Percentiles rank a stretch among this genome's conserved stretches.
Evolutionary conservation across 2,329 filamentous ascomycete genomes (phyloP).

Genomic region (Fusarium sp.): DNA sequence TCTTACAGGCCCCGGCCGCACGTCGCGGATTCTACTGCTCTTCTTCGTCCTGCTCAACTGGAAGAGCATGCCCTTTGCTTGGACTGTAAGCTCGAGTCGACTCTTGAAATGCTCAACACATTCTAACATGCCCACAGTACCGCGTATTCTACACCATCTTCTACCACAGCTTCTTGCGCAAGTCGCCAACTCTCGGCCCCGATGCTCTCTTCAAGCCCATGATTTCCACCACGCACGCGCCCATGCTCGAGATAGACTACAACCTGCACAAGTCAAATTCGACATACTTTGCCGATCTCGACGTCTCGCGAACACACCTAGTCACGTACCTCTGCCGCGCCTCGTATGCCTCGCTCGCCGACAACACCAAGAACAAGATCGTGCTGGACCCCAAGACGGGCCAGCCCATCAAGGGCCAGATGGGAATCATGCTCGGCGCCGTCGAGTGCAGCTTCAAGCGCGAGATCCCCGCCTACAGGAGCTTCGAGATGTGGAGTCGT

Average conservation of each 20-base stretch:
- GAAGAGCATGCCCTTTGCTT: slow-evolving; percentile 79
- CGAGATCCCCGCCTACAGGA: slow-evolving; percentile 76
- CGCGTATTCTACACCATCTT: slow-evolving; percentile 69
- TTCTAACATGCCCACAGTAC: slow-evolving; percentile 53
- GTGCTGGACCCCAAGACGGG: slow-evolving; percentile 62
- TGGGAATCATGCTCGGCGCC: slow-evolving; percentile 76
- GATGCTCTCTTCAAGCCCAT: slow-evolving; percentile 78
- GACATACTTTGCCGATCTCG: slow-evolving; percentile 89
- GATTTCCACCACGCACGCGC: slow-evolving; percentile 73
- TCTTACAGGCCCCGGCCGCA: slow-evolving; percentile 65
- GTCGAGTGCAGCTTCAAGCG: slow-evolving; percentile 79
- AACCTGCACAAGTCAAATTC: slow-evolving; percentile 86
- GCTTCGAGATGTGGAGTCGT: slow-evolving; percentile 79
- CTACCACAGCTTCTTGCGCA: slow-evolving; percentile 63
- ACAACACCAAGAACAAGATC: slow-evolving; percentile 61
- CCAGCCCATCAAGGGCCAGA: slow-evolving; percentile 61
- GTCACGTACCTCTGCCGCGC: slow-evolving; percentile 74
- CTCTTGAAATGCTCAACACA: not conserved
- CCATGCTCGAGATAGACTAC: slow-evolving; percentile 84
- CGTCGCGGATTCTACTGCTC: slow-evolving; percentile 63
- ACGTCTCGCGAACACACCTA: slow-evolving; percentile 83
- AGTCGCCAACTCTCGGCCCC: slow-evolving; percentile 61
- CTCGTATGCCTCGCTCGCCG: slow-evolving; percentile 63
- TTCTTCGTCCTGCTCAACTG: slow-evolving; percentile 71
- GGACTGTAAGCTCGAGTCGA: slow-evolving; percentile 70